Evolutionary conservation across 2,329 filamentous ascomycete species (phyloP), one percentile per base, ranked within the genome.

Genomic region (Alternaria triticina): DNA sequence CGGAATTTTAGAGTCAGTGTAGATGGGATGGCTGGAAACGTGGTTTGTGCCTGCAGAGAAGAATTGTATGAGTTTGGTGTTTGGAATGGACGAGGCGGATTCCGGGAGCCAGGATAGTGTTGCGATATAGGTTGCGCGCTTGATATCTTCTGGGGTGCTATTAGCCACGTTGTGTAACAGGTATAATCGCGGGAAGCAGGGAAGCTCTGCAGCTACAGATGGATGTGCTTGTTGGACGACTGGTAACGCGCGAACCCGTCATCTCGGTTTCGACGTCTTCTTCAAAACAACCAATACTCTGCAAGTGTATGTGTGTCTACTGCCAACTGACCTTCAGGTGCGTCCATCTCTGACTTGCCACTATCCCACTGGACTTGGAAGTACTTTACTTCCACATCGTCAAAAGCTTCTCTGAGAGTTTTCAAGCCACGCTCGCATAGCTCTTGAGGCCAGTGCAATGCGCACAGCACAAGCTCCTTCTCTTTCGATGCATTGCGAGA

Each of bases 41-140:
- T 86, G 84, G 70, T 89, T 87, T 50, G 85, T 82, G 3, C 88
- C 88, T 8, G 88, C 87, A 10, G 85, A 86, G 67, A 86, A 81
- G 64, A 87, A 82, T 59, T 89, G 88, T 55, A 89, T 83, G 54
- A 87, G 74, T 65, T 85, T 74, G 27, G 83, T 75, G 3, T 81
- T 75, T 4, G 82, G 82, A 3, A 78, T 76, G 8, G 74, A 69
- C 12, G 72, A 72, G 12, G 78, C 71, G 6, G 69, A 66, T 1
- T 77, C 65, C 2, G 85, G 85, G 10, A 86, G 78, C 59, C 80
- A 79, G 65, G 73, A 77, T 45, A 86, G 77, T 0, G 86, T 87
- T 57, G 81, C 78, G 20, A 87, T 79, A 64, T 86, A 81, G 2
- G 81, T 85, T 36, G 79, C 77, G 56, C 81, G 76, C 54, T 80